Evolutionary conservation across 805 yeast species (phyloP), one percentile per base, ranked within the genome.

Genomic region (Ogataea neopini): DNA sequence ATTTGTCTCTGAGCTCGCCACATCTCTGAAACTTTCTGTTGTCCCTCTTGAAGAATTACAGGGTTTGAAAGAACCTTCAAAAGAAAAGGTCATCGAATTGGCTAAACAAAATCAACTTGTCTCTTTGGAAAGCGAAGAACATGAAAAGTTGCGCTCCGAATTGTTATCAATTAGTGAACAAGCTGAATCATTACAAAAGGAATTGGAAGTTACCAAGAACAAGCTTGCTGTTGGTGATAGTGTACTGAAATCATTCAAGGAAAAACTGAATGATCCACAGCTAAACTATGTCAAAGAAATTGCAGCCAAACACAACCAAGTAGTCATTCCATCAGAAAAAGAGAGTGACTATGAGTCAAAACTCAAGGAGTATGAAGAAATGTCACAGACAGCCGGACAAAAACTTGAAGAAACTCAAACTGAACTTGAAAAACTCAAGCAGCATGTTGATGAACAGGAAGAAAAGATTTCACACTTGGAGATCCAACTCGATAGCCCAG

Each of bases 1-100:
- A 0, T 61, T 61, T 32, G 50, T 75, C n/a, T 52, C 62, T 23
- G 62, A 62, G 14, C 59, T 63, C 41, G 72, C 76, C 0, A 52
- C 56, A 4, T 37, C 44, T 6, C 42, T 49, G 14, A 69, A 66
- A 11, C 41, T 58, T 26, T 43, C 52, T 7, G 47, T 55, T 1
- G 17, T 63, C 7, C 43, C 60, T 10, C 45, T 44, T 15, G 49
- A 45, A 11, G 59, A 57, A 19, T 40, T 51, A 29, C 43, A 51
- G n/a, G 35, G 39, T 9, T 34, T 61, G 32, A 40, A 51, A 15
- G 33, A 34, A 2, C 56, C 60, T 18, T 39, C 57, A 11, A 54
- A 50, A n/a, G 50, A 53, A 35, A 17, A 43, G 35, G 45, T 54
- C 3, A 8, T 43, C 2, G 45, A 32, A 3, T 30, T 44, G 8